A percentile compares a stretch with the other conserved stretches of the same genome.
Evolutionary conservation across 1,284 basidiomycete genomes (phyloP).

Genomic region (Athelia psychrophila): DNA sequence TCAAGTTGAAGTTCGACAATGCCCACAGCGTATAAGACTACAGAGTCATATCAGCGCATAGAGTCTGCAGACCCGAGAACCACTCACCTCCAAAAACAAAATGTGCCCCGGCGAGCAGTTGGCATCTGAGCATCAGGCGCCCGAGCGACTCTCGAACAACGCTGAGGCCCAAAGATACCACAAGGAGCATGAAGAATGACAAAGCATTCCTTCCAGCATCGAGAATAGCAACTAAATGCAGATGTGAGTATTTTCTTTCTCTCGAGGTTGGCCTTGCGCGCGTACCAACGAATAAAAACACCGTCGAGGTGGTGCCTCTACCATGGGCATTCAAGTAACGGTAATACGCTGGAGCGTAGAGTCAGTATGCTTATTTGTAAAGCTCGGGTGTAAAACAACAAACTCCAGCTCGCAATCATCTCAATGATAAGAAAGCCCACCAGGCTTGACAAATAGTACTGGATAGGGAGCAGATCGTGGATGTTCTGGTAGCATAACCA

Average conservation of each 20-base stretch:
- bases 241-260: neutral
- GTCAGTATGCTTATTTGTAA: conserved; percentile 2
- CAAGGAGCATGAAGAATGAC: conserved; percentile 93
- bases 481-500: conserved; percentile 83
- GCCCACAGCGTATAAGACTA: conserved; percentile 89
- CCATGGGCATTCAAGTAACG: conserved; percentile 90
- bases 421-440: conserved; percentile 90
- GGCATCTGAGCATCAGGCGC: conserved; percentile 75
- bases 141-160: conserved; percentile 83
- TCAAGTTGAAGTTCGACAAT: conserved; percentile 92
- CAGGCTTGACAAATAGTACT: conserved; percentile 94
- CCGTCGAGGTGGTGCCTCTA: conserved; percentile 67
- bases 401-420: conserved; percentile 89
- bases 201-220: conserved; percentile 93
- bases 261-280: conserved; percentile 9
- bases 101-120: conserved; percentile 77
- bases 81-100: conserved; percentile 88
- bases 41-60: neutral
- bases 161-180: conserved; percentile 86
- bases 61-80: conserved; percentile 7
- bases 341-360: conserved; percentile 60
- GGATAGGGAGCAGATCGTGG: conserved; percentile 82
- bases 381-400: conserved; percentile 13
- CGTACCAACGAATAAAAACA: conserved; percentile 84
- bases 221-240: conserved; percentile 71